These are phyloP conservation scores for Dinochytrium kinnereticum DNA, from an alignment of 371 early-diverging fungal genomes.

Conservation along the genomic window DNA sequence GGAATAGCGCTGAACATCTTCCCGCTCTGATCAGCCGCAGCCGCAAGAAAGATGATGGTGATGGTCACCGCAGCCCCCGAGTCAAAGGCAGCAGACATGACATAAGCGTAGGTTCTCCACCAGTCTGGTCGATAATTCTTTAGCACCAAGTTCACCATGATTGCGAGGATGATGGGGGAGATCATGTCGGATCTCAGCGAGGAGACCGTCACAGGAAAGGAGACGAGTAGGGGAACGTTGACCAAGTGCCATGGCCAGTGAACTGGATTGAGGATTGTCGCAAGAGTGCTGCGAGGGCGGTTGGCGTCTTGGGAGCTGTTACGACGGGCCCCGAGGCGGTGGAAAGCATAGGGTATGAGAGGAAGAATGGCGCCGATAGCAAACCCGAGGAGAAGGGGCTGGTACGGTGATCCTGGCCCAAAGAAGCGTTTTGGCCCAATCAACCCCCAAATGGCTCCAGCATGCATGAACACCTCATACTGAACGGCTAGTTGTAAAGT, in stretches of 20 bases:
- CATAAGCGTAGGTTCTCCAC: constrained; percentile 13
- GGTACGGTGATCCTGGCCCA: constrained; percentile 20
- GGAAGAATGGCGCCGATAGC: constrained; percentile 38
- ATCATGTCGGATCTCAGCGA: constrained; percentile 9
- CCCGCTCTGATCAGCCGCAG: neutral
- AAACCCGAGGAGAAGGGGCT: constrained; percentile 13
- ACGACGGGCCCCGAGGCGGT: constrained; percentile 30
- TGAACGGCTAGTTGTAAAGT: neutral
- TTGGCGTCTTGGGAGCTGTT: constrained; percentile 46
- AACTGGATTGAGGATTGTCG: neutral
- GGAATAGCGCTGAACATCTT: neutral
- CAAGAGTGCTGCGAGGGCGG: neutral
- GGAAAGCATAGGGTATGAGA: constrained; percentile 52
- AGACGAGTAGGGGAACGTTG: constrained; percentile 4
- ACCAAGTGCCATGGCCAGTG: constrained; percentile 5
- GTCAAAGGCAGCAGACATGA: constrained; percentile 12
- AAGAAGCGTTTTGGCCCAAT: constrained; percentile 29
- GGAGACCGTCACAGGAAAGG: constrained; percentile 15
- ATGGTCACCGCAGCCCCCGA: neutral
- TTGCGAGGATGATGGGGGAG: constrained; percentile 1
- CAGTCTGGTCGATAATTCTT: neutral
- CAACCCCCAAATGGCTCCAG: constrained; percentile 46
- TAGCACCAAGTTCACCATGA: neutral
- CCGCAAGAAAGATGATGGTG: neutral
- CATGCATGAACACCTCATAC: constrained; percentile 56